These are phyloP conservation scores for Candida peoriensis DNA, from an alignment of 805 yeast genomes.

Conservation along the genomic window DNA sequence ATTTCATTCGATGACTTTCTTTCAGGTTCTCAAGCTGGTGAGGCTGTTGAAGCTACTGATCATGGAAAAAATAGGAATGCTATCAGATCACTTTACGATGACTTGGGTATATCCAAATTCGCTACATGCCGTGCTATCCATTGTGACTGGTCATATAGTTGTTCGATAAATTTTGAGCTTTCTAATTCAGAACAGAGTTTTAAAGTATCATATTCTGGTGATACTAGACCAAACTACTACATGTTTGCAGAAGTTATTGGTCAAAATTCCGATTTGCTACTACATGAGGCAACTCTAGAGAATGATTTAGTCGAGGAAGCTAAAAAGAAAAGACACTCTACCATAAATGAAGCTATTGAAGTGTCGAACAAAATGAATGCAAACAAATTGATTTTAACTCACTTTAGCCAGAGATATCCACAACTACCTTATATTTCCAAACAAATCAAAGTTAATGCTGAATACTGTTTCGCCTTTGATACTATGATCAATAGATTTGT, in stretches of 20 bases:
- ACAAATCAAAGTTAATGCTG: conserved; percentile 24
- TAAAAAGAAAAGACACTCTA: conserved; percentile 73
- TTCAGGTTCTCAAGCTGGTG: neutral
- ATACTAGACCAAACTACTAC: conserved; percentile 73
- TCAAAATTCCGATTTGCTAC: conserved; percentile 57
- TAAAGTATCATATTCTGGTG: conserved; percentile 88
- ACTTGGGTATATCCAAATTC: conserved; percentile 39
- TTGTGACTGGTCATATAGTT: conserved; percentile 77
- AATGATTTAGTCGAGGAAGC: conserved; percentile 79
- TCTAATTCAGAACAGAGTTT: conserved; percentile 33
- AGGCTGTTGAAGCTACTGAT: conserved; percentile 1
- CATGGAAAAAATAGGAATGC: conserved; percentile 19
- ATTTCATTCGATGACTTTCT: conserved; percentile 22
- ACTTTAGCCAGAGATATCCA: conserved; percentile 87
- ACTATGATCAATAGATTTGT: conserved; percentile 49
- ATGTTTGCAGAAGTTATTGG: conserved; percentile 63
- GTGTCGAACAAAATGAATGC: conserved; percentile 72
- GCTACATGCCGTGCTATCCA: conserved; percentile 75
- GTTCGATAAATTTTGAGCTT: conserved; percentile 44
- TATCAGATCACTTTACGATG: conserved; percentile 34
- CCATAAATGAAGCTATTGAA: conserved; percentile 78
- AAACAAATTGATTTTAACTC: conserved; percentile 70
- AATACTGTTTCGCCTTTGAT: conserved; percentile 57
- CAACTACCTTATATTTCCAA: conserved; percentile 39
- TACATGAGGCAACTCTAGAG: conserved; percentile 93